Percentiles rank a stretch among this genome's conserved stretches.
phyloP scores from a whole-genome alignment of 306 rosid species.

The Lagenaria siceraria region DNA sequence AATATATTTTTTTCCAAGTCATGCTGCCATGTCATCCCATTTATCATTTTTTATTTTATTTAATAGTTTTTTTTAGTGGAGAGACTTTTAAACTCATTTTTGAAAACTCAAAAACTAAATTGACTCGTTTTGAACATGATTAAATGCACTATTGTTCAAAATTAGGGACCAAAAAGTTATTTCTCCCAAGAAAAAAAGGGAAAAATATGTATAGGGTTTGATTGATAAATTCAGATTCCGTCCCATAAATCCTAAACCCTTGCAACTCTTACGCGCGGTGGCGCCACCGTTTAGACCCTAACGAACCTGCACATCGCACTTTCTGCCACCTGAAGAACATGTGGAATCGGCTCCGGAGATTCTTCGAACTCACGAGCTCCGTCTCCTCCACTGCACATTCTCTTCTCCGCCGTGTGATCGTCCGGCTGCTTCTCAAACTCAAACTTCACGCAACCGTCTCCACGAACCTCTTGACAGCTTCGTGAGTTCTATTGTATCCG shows the following conservation, averaged over 20 bases:
- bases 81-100: too few species aligned
- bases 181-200: background rate
- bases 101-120: too few species aligned
- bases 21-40: too few species aligned
- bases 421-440: slow-evolving; percentile 3
- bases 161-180: too few species aligned
- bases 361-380: slow-evolving; percentile 54
- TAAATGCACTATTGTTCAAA: too few species aligned
- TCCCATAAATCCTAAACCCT: background rate
- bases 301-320: background rate
- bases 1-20: too few species aligned
- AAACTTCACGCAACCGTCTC: slow-evolving; percentile 3
- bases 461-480: slow-evolving; percentile 23
- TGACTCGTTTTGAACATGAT: too few species aligned
- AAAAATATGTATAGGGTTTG: background rate
- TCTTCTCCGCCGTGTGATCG: slow-evolving; percentile 13
- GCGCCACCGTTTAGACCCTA: background rate
- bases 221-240: background rate
- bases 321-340: background rate
- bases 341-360: background rate
- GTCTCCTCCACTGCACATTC: slow-evolving; percentile 65
- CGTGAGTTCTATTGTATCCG: slow-evolving; percentile 41
- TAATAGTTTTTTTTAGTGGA: too few species aligned
- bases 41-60: too few species aligned
- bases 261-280: background rate